Evolutionary conservation across 1,139 yeast genomes (phyloP), one percentile per base, ranked within the genome.

Genomic region (Hansenula anomala): DNA sequence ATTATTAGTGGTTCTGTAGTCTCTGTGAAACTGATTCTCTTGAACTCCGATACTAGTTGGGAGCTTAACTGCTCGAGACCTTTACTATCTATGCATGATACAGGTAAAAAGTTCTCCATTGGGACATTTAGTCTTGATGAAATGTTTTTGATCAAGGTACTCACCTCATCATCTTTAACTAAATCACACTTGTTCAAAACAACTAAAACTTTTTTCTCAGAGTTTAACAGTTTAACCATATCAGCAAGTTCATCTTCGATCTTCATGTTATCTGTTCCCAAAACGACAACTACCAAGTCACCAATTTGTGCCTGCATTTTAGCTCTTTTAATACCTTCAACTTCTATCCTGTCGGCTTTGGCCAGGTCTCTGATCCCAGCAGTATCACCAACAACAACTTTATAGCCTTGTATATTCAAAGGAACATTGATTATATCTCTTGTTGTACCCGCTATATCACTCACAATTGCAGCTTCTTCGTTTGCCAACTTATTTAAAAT

Each of bases 361-460:
- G 67, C 52, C 3, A 67, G 39, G n/a, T 68, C 65, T 43, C 98
- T 60, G 3, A 92, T 75, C 0, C 98, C 99, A 0, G 99, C 99
- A 0, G 98, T 90, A 57, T 92, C 98, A 3, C 95, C 88, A 23
- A 90, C 61, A 3, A 88, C 70, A 0, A 89, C 84, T 56, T 90
- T 92, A 60, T 71, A 89, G 0, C 98, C 98, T 30, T 75, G 74
- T 10, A 92, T 75, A 55, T 90, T 92, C 34, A 92, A 59, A 0
- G 90, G 86, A 1, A 89, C 76, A 49, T 89, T 95, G 17, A 94
- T 73, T 0, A 87, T 67, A 57, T 92, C 98, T 54, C 99, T 71
- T 0, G 99, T 92, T 0, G 98, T 92, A 0, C 99, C 99, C 1
- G 96, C 95, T 4, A 86, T 76, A 36, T 80, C 80, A 55, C 96